Percentiles rank a stretch among this genome's conserved stretches.
phyloP scores from a whole-genome alignment of 2,329 filamentous ascomycete species.

The Alternaria sp. region DNA sequence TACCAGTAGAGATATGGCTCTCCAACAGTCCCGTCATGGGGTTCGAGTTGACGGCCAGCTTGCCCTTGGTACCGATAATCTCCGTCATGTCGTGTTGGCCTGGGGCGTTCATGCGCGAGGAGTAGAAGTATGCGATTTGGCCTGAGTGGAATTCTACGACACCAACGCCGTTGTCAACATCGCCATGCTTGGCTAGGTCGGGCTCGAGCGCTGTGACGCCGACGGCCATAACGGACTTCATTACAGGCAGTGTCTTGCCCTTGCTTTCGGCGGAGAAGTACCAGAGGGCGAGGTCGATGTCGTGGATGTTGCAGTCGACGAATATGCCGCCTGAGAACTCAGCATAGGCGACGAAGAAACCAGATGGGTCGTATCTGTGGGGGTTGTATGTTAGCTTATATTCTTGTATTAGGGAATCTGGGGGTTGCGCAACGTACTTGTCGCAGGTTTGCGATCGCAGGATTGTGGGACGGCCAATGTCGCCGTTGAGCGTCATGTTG shows the following conservation, averaged over 20 bases:
- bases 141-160: conserved; percentile 72
- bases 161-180: conserved; percentile 70
- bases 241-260: conserved; percentile 45
- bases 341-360: conserved; percentile 75
- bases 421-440: conserved; percentile 49
- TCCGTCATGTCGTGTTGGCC: conserved; percentile 74
- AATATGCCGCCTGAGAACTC: conserved; percentile 73
- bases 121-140: conserved; percentile 71
- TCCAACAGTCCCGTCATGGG: conserved; percentile 65
- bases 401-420: background rate
- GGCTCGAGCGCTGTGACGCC: conserved; percentile 69
- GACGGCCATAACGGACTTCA: conserved; percentile 65
- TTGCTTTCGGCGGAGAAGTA: conserved; percentile 58
- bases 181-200: conserved; percentile 65
- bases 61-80: conserved; percentile 72
- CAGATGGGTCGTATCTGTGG: conserved; percentile 62
- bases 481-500: conserved; percentile 60
- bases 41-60: conserved; percentile 68
- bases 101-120: conserved; percentile 71
- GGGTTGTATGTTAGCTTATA: background rate
- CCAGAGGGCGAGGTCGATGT: conserved; percentile 73
- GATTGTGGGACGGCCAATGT: conserved; percentile 68
- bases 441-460: conserved; percentile 74
- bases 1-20: conserved; percentile 62
- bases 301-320: conserved; percentile 75